These are phyloP conservation scores for Hyparrhenia diplandra DNA, from an alignment of 176 grass and related monocot species.

Conservation along the genomic window DNA sequence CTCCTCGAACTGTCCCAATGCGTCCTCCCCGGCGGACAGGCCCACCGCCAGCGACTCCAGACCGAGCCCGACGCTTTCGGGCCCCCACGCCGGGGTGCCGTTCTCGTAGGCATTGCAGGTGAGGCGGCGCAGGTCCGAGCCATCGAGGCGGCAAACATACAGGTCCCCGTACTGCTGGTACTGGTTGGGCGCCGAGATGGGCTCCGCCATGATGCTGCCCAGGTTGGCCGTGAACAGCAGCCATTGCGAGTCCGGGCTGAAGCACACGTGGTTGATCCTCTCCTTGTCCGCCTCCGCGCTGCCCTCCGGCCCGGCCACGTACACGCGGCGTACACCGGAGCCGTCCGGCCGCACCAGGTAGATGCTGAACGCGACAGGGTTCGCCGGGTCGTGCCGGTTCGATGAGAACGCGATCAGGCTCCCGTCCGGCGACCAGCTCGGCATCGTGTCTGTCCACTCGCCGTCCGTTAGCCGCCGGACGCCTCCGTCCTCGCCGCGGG, in stretches of 20 bases:
- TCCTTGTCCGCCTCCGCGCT: constrained; percentile 54
- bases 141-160: constrained; percentile 71
- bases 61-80: not conserved
- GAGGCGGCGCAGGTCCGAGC: constrained; percentile 46
- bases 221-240: constrained; percentile 86
- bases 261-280: constrained; percentile 93
- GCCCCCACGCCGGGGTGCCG: constrained; percentile 70
- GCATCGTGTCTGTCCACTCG: constrained; percentile 96
- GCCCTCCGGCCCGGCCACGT: constrained; percentile 53
- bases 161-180: constrained; percentile 94
- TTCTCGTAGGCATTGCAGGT: constrained; percentile 90
- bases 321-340: constrained; percentile 41
- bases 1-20: constrained; percentile 65
- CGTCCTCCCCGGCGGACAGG: constrained; percentile 24
- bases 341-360: constrained; percentile 82
- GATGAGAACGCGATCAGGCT: constrained; percentile 91
- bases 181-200: constrained; percentile 59
- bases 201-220: constrained; percentile 50
- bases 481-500: constrained; percentile 42
- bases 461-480: constrained; percentile 60
- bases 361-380: constrained; percentile 58
- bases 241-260: constrained; percentile 74
- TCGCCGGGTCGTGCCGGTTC: constrained; percentile 72
- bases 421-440: constrained; percentile 83
- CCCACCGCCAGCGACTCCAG: constrained; percentile 33